phyloP scores from a whole-genome alignment of 768 basidiomycete species.

The Lentinus tigrinus region DNA sequence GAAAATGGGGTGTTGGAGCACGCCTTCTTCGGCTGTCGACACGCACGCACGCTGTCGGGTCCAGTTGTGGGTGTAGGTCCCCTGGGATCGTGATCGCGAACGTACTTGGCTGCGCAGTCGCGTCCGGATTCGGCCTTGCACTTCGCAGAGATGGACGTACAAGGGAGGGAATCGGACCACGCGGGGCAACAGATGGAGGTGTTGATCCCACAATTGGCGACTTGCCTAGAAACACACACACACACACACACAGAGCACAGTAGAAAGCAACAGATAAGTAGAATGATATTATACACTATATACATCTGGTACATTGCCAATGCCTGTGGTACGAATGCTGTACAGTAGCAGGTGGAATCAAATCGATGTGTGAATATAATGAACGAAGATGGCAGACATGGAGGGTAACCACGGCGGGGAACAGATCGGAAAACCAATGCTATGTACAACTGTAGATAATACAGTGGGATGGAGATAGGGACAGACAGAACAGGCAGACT shows the following conservation, averaged over 20 bases:
- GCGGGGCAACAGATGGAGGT: too few relatives aligned
- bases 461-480: constrained; percentile 4
- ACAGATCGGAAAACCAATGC: neutral
- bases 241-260: too few relatives aligned
- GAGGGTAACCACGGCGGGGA: neutral
- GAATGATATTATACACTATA: constrained; percentile 9
- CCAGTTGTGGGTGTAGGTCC: too few relatives aligned
- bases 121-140: neutral
- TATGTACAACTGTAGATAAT: constrained; percentile 15
- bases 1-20: too few relatives aligned
- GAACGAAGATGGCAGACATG: neutral
- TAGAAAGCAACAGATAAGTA: neutral
- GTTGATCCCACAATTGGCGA: too few relatives aligned
- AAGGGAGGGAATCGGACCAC: too few relatives aligned
- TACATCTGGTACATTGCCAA: constrained; percentile 11
- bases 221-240: too few relatives aligned
- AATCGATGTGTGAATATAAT: neutral
- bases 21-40: too few relatives aligned
- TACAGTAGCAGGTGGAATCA: constrained; percentile 7
- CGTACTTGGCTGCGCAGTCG: neutral
- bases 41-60: too few relatives aligned
- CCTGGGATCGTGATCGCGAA: too few relatives aligned
- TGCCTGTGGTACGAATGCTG: neutral
- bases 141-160: too few relatives aligned
- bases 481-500: neutral